phyloP scores from a whole-genome alignment of 108 stramenopile genomes.

The Cyclotella distinguenda region DNA sequence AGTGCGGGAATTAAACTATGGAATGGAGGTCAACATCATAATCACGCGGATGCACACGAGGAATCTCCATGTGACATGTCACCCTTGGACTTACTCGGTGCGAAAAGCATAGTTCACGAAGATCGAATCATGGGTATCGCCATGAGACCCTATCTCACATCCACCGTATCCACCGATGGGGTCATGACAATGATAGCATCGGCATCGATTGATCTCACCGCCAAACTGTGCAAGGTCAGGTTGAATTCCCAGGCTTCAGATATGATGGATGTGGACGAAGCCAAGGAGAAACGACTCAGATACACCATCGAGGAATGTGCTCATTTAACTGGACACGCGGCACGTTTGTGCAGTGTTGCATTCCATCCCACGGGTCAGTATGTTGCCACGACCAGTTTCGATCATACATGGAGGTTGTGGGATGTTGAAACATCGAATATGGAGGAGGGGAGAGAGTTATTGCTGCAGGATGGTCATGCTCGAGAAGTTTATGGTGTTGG shows the following conservation, averaged over 20 bases:
- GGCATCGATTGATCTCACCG: slow-evolving; percentile 81
- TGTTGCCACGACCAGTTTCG: slow-evolving; percentile 93
- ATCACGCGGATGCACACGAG: neutral
- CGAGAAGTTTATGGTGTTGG: slow-evolving; percentile 90
- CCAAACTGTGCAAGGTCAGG: slow-evolving; percentile 69
- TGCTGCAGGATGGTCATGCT: slow-evolving; percentile 96
- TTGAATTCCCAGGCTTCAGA: slow-evolving; percentile 40
- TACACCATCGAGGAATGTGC: slow-evolving; percentile 62
- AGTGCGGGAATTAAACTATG: slow-evolving; percentile 89
- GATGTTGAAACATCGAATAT: slow-evolving; percentile 87
- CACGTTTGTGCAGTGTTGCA: slow-evolving; percentile 87
- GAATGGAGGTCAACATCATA: slow-evolving; percentile 68
- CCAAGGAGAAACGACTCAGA: slow-evolving; percentile 14
- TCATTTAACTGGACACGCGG: slow-evolving; percentile 84
- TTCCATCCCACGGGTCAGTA: slow-evolving; percentile 90
- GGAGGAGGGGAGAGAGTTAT: slow-evolving; percentile 62
- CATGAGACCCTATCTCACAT: slow-evolving; percentile 46
- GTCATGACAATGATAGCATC: slow-evolving; percentile 58
- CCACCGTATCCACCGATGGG: slow-evolving; percentile 19
- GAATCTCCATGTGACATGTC: slow-evolving; percentile 1
- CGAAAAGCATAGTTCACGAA: slow-evolving; percentile 69
- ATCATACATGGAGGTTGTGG: slow-evolving; percentile 99
- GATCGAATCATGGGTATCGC: slow-evolving; percentile 87
- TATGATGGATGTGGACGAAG: slow-evolving; percentile 39
- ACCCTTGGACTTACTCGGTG: slow-evolving; percentile 65